Evolutionary conservation across 306 rosid genomes (phyloP), one percentile per base, ranked within the genome.

Genomic region (Luffa acutangula): DNA sequence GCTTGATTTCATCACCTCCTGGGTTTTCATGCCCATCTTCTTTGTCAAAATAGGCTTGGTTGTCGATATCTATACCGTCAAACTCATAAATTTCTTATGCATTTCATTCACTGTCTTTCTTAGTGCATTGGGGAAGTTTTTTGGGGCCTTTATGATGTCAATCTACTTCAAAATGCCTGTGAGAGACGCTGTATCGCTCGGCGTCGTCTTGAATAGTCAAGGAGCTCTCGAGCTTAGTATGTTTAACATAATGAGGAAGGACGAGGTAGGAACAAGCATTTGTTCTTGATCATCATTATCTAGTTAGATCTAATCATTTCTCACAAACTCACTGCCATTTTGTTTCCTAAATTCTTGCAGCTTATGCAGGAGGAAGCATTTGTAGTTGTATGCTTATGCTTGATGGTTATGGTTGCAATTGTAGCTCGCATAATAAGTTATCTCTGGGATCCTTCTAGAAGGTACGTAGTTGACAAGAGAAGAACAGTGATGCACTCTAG

Each of bases 1-100:
- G 80, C 86, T 87, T 54, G 83, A 79, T 0, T n/a, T 76, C 51
- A 5, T 81, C 69, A 79, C 52, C 78, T 12, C 66, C 9, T 84
- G 88, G 87, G 15, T 87, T 3, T 77, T 87, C 34, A 21, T 87
- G 83, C 90, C 90, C 33, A 9, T 78, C 39, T 87, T 57, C 82
- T 87, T 58, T 45, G 37, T 34, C 34, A 82, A 69, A 58, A 82
- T 65, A 18, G 83, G 90, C 48, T 45, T 78, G 51, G 31, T 52
- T 4, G 34, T 82, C 49, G 56, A 85, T 63, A 34, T 82, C 43
- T 58, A 51, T 2, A 0, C 53, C 12, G 10, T 67, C 13, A 14
- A 51, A 7, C 37, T 75, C 51, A 42, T 43, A 5, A 82, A 60
- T 17, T 80, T 57, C 8, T 3, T 78, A 11, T 39, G 58, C 31